Conservation (phyloP, 2,329 filamentous ascomycete genomes). For the Arthroderma sp. region DNA sequence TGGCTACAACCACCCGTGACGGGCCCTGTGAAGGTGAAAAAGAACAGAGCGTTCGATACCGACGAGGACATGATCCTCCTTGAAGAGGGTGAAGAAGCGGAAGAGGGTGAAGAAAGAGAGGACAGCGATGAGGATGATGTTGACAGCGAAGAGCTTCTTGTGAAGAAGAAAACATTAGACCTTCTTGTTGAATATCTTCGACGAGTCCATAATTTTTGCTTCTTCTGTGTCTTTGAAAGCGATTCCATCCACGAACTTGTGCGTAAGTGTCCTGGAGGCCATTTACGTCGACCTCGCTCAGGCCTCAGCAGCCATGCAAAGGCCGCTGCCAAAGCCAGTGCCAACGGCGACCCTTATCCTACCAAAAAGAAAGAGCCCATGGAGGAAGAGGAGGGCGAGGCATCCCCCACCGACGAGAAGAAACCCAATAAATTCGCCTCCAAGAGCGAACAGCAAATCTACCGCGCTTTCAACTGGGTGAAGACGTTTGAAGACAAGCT, state of each 20-base stretch:
- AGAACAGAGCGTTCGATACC: conserved; percentile 36
- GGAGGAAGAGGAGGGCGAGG: conserved; percentile 51
- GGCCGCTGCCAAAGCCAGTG: conserved; percentile 73
- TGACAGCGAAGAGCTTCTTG: conserved; percentile 77
- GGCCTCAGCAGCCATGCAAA: conserved; percentile 74
- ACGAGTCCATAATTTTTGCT: conserved; percentile 96
- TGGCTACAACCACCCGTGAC: conserved; percentile 53
- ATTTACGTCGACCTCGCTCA: conserved; percentile 78
- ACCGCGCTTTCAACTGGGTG: conserved; percentile 96
- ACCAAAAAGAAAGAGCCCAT: conserved; percentile 58
- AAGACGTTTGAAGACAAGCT: conserved; percentile 97
- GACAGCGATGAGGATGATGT: conserved; percentile 71
- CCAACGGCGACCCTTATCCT: conserved; percentile 69
- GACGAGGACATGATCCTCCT: conserved; percentile 32
- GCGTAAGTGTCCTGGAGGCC: conserved; percentile 92
- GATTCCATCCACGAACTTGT: conserved; percentile 94
- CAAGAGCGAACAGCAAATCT: conserved; percentile 82
- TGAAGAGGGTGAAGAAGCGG: conserved; percentile 63
- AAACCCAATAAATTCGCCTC: conserved; percentile 56
- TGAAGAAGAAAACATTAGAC: conserved; percentile 95
- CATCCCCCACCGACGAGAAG: conserved; percentile 56
- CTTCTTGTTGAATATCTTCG: conserved; percentile 92
- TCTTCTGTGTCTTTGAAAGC: conserved; percentile 98
- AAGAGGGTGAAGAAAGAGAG: conserved; percentile 57
- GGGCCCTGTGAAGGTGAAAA: conserved; percentile 31